Evolutionary conservation across 495 filamentous ascomycete genomes (phyloP).

Genomic region (Lindgomyces ingoldianus): DNA sequence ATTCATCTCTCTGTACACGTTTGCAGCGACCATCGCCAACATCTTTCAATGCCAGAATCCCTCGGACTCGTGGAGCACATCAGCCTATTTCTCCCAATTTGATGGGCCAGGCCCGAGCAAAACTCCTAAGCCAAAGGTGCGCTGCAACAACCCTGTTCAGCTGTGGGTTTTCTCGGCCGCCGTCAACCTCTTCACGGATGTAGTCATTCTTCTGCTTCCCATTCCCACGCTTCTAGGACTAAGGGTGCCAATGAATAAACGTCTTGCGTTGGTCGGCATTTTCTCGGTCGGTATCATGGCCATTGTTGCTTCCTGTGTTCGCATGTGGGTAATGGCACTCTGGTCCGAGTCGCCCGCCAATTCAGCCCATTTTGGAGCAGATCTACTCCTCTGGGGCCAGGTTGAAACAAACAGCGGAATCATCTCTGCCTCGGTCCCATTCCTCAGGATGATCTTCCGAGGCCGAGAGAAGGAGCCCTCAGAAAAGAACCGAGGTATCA

Average conservation of each 20-base stretch:
- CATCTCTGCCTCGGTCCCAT: constrained; percentile 29
- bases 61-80: constrained; percentile 6
- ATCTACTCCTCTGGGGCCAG: constrained; percentile 34
- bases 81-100: constrained; percentile 24
- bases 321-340: constrained; percentile 37
- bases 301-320: constrained; percentile 31
- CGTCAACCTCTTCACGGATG: constrained; percentile 29
- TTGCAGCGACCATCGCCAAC: constrained; percentile 17
- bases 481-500: constrained; percentile 7
- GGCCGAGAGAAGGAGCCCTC: constrained; percentile 5
- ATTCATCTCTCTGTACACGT: constrained; percentile 23
- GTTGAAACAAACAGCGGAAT: constrained; percentile 33
- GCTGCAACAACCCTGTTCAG: constrained; percentile 22
- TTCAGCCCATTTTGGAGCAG: constrained; percentile 19
- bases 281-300: constrained; percentile 35
- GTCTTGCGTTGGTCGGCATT: constrained; percentile 30
- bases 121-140: not conserved
- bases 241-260: constrained; percentile 28
- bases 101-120: constrained; percentile 5
- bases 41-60: constrained; percentile 33
- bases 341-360: constrained; percentile 25
- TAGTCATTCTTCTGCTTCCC: constrained; percentile 30
- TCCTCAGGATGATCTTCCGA: constrained; percentile 26
- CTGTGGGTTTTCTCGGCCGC: constrained; percentile 19
- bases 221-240: constrained; percentile 31